phyloP scores from a whole-genome alignment of 148 eudicot genomes.

The Oxyria digyna region DNA sequence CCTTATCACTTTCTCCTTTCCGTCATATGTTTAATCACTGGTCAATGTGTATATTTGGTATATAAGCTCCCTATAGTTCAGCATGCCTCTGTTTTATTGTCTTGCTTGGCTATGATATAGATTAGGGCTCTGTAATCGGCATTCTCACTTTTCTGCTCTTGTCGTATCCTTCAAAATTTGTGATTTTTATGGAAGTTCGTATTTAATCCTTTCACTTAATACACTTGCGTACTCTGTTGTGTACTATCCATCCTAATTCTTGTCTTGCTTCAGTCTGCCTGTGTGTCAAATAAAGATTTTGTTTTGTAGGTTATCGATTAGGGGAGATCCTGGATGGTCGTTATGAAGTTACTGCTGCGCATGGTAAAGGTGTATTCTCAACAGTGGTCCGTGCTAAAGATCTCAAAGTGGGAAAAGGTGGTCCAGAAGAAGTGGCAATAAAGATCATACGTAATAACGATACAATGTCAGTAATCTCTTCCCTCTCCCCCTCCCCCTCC shows the following conservation, averaged over 20 bases:
- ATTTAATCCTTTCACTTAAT: neutral
- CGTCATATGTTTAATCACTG: neutral
- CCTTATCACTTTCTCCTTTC: neutral
- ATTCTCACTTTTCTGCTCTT: neutral
- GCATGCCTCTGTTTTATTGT: no score
- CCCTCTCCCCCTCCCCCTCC: neutral
- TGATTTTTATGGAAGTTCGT: neutral
- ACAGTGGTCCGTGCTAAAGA: constrained; percentile 96
- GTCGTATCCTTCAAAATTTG: neutral
- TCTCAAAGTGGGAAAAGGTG: constrained; percentile 67
- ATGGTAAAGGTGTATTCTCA: constrained; percentile 97
- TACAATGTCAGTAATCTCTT: constrained; percentile 45
- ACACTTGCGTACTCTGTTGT: neutral
- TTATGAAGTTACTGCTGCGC: constrained; percentile 88
- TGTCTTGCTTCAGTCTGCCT: neutral
- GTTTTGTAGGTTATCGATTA: constrained; percentile 56
- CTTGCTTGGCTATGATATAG: no score
- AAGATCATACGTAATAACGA: constrained; percentile 91
- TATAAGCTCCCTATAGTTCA: no score
- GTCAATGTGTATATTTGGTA: no score
- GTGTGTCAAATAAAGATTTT: neutral
- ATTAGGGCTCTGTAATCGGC: no score
- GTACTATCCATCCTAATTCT: neutral
- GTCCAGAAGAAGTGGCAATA: constrained; percentile 92
- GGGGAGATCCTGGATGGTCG: constrained; percentile 92